These are phyloP conservation scores for Fusarium tjaetaba DNA, from an alignment of 2,329 filamentous ascomycete genomes.

Conservation along the genomic window DNA sequence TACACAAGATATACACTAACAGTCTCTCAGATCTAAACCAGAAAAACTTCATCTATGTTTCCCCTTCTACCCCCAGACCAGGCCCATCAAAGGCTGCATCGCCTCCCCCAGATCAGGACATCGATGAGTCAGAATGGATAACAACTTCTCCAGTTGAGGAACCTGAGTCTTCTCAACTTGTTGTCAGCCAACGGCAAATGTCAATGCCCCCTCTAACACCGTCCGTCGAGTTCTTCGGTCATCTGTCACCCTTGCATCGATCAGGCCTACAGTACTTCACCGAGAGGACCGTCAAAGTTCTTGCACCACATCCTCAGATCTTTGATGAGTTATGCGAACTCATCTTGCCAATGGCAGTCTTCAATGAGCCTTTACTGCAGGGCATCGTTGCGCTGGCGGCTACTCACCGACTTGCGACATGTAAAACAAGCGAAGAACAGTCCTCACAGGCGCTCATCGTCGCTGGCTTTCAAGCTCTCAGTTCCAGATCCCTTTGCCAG, in stretches of 20 bases:
- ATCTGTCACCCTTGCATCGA: conserved; percentile 27
- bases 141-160: not conserved
- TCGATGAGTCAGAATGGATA: not conserved
- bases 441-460: conserved; percentile 18
- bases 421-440: conserved; percentile 27
- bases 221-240: conserved; percentile 21
- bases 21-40: conserved; percentile 16
- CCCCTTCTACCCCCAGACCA: conserved; percentile 14
- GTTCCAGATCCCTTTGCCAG: conserved; percentile 30
- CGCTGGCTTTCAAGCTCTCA: conserved; percentile 30
- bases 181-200: not conserved
- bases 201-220: conserved; percentile 2
- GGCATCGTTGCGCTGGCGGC: conserved; percentile 30
- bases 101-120: not conserved
- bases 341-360: conserved; percentile 32
- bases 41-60: conserved; percentile 35
- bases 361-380: conserved; percentile 25
- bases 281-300: conserved; percentile 27
- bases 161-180: not conserved
- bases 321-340: conserved; percentile 31
- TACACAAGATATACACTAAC: not conserved
- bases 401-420: conserved; percentile 27
- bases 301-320: conserved; percentile 26
- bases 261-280: conserved; percentile 35
- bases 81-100: not conserved